These are phyloP conservation scores for Forsythia viridissima DNA, from an alignment of 257 asterid species.

Conservation along the genomic window DNA sequence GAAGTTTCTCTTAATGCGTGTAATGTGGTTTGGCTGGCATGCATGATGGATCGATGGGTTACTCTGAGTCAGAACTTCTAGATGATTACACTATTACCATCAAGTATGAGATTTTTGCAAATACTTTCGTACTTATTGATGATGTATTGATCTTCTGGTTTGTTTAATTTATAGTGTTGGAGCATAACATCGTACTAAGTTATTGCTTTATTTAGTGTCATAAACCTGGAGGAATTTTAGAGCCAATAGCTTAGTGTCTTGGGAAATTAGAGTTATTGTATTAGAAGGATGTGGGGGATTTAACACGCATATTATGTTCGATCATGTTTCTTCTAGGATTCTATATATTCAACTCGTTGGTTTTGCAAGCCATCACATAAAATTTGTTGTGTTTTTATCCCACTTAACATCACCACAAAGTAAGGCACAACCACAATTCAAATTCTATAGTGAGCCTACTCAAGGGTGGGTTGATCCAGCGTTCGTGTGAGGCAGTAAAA, in stretches of 20 bases:
- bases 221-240: background rate
- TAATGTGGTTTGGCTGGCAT: constrained; percentile 4
- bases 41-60: background rate
- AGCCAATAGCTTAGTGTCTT: background rate
- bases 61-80: background rate
- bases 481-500: background rate
- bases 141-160: background rate
- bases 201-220: background rate
- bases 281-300: too few species aligned
- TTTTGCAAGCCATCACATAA: background rate
- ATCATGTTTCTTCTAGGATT: background rate
- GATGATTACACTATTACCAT: background rate
- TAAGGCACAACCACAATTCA: background rate
- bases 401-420: background rate
- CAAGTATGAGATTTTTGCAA: background rate
- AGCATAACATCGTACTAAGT: background rate
- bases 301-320: background rate
- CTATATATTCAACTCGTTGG: background rate
- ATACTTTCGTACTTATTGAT: background rate
- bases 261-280: background rate
- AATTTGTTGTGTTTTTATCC: background rate
- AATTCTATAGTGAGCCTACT: background rate
- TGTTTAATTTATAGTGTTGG: background rate
- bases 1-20: background rate
- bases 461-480: background rate